phyloP scores from a whole-genome alignment of 2,329 filamentous ascomycete genomes.

The Aspergillus neoniger region DNA sequence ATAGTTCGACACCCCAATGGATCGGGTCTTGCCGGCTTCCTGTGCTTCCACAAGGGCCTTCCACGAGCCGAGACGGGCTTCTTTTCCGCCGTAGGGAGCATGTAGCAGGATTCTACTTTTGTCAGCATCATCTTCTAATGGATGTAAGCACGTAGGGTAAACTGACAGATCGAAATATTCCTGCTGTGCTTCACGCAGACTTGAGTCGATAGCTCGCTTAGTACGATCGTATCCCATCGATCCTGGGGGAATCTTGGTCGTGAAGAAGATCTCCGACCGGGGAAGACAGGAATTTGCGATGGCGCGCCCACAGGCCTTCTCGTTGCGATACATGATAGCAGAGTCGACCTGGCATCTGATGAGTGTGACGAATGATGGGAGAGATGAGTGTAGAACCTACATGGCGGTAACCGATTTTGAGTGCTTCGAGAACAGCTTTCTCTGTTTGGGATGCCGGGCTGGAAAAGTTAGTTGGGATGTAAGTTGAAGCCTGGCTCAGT shows the following conservation, averaged over 20 bases:
- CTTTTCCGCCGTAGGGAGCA: slow-evolving; percentile 72
- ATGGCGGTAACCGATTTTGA: slow-evolving; percentile 36
- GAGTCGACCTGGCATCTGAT: slow-evolving; percentile 51
- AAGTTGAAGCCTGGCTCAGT: neutral
- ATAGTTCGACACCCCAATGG: slow-evolving; percentile 76
- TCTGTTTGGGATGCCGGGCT: slow-evolving; percentile 33
- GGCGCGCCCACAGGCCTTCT: slow-evolving; percentile 67
- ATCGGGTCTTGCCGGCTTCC: slow-evolving; percentile 67
- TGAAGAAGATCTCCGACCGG: slow-evolving; percentile 75
- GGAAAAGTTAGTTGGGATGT: neutral
- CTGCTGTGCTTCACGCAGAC: slow-evolving; percentile 64
- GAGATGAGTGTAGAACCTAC: slow-evolving; percentile 17
- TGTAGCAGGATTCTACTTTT: slow-evolving; percentile 63
- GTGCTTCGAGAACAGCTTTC: slow-evolving; percentile 28
- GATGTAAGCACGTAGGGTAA: neutral
- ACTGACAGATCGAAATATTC: slow-evolving; percentile 72
- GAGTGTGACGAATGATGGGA: no score
- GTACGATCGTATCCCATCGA: slow-evolving; percentile 66
- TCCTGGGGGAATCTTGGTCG: slow-evolving; percentile 73
- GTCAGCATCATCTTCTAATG: neutral
- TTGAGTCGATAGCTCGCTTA: slow-evolving; percentile 63
- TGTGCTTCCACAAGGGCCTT: slow-evolving; percentile 75
- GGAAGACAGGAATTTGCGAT: slow-evolving; percentile 61
- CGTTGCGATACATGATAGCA: slow-evolving; percentile 70
- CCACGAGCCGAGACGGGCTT: slow-evolving; percentile 72